These are phyloP conservation scores for Limonomyces culmigenus DNA, from an alignment of 1,284 basidiomycete genomes.

Conservation along the genomic window DNA sequence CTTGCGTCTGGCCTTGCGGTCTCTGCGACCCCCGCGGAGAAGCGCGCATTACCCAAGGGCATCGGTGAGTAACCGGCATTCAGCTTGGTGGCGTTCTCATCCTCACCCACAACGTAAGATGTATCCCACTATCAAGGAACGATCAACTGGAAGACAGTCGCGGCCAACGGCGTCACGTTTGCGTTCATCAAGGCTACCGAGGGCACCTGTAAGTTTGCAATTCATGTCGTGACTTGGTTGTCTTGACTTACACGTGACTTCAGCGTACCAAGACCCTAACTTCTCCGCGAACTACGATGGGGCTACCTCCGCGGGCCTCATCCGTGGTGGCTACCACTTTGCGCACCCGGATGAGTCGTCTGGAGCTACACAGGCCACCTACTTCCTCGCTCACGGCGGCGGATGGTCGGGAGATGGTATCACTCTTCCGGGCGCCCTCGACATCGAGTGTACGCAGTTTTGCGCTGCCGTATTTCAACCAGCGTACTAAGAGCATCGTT, in stretches of 20 bases:
- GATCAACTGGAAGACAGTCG: conserved; percentile 36
- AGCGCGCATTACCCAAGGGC: too few species aligned
- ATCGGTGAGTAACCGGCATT: too few species aligned
- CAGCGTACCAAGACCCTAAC: conserved; percentile 20
- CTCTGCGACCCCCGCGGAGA: too few species aligned
- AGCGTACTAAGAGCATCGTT: conserved; percentile 1
- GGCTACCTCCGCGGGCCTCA: conserved; percentile 35
- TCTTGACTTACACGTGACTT: too few species aligned
- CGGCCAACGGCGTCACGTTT: conserved; percentile 38
- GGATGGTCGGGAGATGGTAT: conserved; percentile 41
- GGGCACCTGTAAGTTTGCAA: conserved; percentile 36
- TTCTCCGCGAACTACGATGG: conserved; percentile 36
- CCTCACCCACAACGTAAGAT: too few species aligned
- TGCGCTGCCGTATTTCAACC: background rate
- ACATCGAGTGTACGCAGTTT: conserved; percentile 43
- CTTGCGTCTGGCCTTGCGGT: too few species aligned
- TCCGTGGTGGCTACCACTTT: conserved; percentile 46
- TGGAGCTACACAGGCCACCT: conserved; percentile 40
- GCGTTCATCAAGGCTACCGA: conserved; percentile 61
- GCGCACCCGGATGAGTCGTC: conserved; percentile 32
- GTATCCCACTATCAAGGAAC: conserved; percentile 36
- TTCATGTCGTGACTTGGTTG: too few species aligned
- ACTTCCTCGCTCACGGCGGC: conserved; percentile 46
- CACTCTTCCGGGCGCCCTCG: conserved; percentile 48
- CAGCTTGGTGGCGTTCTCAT: too few species aligned